Percentiles rank a stretch among this genome's conserved stretches.
phyloP scores from a whole-genome alignment of 768 basidiomycete genomes.

The Trametes cinnabarina region DNA sequence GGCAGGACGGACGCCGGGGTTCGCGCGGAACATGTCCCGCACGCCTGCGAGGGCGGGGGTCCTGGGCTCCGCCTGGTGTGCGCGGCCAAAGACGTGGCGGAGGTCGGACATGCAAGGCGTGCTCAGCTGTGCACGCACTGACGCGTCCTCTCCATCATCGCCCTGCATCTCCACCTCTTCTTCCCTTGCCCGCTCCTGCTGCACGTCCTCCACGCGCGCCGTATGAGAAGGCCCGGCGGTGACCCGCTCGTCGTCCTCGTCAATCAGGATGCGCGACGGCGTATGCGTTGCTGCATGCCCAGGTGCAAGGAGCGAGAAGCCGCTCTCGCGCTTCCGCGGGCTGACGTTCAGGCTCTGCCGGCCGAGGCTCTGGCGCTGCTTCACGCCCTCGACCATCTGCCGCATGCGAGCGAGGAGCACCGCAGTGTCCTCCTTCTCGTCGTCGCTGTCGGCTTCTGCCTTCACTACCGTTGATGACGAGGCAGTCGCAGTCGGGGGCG shows the following conservation, averaged over 20 bases:
- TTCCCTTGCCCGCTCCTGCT: constrained; percentile 17
- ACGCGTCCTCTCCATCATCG: not conserved
- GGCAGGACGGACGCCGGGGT: not conserved
- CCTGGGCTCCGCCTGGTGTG: constrained; percentile 9
- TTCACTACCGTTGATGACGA: constrained; percentile 10
- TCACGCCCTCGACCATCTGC: constrained; percentile 37
- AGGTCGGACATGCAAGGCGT: constrained; percentile 33
- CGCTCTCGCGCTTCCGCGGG: constrained; percentile 24
- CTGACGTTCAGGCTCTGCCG: constrained; percentile 17
- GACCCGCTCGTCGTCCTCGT: constrained; percentile 23
- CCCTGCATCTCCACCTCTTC: constrained; percentile 2
- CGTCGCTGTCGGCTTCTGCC: constrained; percentile 25
- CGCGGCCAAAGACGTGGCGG: constrained; percentile 32
- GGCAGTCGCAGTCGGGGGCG: not conserved
- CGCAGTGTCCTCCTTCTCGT: constrained; percentile 33
- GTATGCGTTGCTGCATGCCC: constrained; percentile 35
- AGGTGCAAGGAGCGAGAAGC: constrained; percentile 23
- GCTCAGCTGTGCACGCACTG: constrained; percentile 9
- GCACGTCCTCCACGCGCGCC: too few relatives aligned
- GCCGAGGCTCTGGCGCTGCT: constrained; percentile 33
- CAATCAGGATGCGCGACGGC: constrained; percentile 6
- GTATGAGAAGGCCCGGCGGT: too few relatives aligned
- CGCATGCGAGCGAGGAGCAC: constrained; percentile 37
- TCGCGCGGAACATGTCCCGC: constrained; percentile 33
- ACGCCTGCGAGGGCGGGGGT: constrained; percentile 32